Evolutionary conservation across 805 yeast species (phyloP).

Genomic region (Kluyveromyces nonfermentans): DNA sequence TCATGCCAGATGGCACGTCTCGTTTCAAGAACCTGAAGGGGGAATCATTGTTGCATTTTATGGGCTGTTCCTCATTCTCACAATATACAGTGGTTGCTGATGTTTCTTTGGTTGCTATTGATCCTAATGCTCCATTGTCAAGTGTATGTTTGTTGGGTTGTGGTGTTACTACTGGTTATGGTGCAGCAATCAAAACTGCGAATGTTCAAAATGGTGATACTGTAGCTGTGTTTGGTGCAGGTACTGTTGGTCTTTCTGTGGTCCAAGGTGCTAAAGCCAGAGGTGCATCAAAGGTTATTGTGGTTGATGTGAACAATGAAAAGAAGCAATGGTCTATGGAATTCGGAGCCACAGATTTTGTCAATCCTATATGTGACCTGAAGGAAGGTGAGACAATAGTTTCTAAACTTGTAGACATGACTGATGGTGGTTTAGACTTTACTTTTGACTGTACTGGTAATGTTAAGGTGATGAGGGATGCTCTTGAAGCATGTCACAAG

Average conservation of each 20-base stretch:
- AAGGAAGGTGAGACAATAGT: constrained; percentile 70
- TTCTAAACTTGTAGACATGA: constrained; percentile 72
- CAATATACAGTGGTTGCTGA: constrained; percentile 98
- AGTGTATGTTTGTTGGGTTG: constrained; percentile 91
- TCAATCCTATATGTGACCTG: constrained; percentile 66
- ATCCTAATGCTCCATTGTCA: constrained; percentile 74
- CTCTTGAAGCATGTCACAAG: constrained; percentile 94
- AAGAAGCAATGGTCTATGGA: constrained; percentile 79
- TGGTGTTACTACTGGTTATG: constrained; percentile 97
- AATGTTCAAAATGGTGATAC: constrained; percentile 79
- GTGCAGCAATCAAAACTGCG: constrained; percentile 94
- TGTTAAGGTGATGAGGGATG: constrained; percentile 88
- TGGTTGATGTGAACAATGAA: constrained; percentile 75
- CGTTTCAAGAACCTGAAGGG: constrained; percentile 80
- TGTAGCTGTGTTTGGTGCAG: constrained; percentile 96
- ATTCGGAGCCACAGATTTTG: constrained; percentile 93
- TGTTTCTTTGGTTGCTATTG: constrained; percentile 88
- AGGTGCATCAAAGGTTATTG: constrained; percentile 73
- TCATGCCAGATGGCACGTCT: constrained; percentile 96
- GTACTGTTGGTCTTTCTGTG: constrained; percentile 93
- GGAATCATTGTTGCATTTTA: constrained; percentile 76
- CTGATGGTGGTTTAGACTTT: constrained; percentile 95
- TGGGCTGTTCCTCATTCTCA: constrained; percentile 97
- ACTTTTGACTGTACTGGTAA: constrained; percentile 99
- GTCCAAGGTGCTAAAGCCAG: constrained; percentile 88